These are phyloP conservation scores for Podaxis rugospora DNA, from an alignment of 768 basidiomycete species.

Conservation along the genomic window DNA sequence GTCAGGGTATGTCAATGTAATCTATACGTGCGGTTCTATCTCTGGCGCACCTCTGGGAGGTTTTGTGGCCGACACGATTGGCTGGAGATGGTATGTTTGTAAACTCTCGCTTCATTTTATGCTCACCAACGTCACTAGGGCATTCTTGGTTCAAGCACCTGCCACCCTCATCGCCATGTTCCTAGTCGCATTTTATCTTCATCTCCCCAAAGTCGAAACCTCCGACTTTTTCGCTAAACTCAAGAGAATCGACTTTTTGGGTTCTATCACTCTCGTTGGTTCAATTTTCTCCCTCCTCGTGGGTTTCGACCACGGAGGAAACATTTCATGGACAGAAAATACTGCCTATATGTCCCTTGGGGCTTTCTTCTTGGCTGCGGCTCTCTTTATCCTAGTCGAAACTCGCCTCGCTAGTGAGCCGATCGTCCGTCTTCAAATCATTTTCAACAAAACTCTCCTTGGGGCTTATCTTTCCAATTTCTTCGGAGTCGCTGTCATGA, in stretches of 20 bases:
- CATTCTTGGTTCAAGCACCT: constrained; percentile 59
- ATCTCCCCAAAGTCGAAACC: constrained; percentile 38
- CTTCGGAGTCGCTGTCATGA: constrained; percentile 41
- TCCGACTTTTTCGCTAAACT: constrained; percentile 43
- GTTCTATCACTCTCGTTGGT: constrained; percentile 51
- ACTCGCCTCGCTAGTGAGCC: constrained; percentile 48
- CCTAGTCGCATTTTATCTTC: constrained; percentile 47
- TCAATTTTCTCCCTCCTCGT: constrained; percentile 53
- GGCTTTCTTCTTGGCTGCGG: constrained; percentile 26
- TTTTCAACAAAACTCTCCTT: constrained; percentile 43
- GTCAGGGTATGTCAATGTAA: constrained; percentile 56
- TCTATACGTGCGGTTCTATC: constrained; percentile 54
- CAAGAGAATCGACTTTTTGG: constrained; percentile 57
- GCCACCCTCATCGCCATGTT: constrained; percentile 47
- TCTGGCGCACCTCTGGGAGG: constrained; percentile 63
- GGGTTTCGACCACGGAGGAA: constrained; percentile 51
- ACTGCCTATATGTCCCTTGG: constrained; percentile 32
- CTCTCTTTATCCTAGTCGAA: constrained; percentile 44
- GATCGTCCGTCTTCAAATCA: constrained; percentile 52
- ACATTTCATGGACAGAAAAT: constrained; percentile 40
- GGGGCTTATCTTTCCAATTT: constrained; percentile 55
- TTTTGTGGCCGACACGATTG: constrained; percentile 54
- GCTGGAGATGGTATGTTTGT: constrained; percentile 34
- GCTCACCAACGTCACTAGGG: constrained; percentile 40
- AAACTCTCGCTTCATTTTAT: no score